Percentiles rank a stretch among this genome's conserved stretches.
Evolutionary conservation across 2,329 filamentous ascomycete species (phyloP).

Genomic region (Emericellopsis cladophorae): DNA sequence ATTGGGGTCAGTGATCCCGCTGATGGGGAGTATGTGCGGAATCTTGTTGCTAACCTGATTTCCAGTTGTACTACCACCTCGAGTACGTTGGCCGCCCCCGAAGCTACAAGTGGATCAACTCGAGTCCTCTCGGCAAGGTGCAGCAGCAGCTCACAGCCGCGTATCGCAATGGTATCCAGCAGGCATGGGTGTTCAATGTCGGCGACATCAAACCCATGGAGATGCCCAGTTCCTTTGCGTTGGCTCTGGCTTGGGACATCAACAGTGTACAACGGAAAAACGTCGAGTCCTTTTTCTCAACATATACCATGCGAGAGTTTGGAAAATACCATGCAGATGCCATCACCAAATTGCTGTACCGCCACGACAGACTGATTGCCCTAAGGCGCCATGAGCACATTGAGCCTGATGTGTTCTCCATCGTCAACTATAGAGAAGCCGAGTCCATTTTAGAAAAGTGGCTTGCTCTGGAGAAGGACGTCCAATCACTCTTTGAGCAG

Average conservation of each 20-base stretch:
- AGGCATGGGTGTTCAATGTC: conserved; percentile 52
- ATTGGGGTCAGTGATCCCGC: conserved; percentile 30
- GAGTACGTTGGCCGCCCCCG: conserved; percentile 50
- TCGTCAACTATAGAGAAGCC: conserved; percentile 48
- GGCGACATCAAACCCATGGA: conserved; percentile 49
- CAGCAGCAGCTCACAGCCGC: conserved; percentile 43
- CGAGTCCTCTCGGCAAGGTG: conserved; percentile 34
- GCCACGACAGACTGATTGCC: conserved; percentile 33
- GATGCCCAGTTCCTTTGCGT: conserved; percentile 39
- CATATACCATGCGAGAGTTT: conserved; percentile 38
- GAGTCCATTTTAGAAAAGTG: conserved; percentile 40
- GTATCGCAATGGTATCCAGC: conserved; percentile 29
- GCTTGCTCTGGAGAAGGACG: conserved; percentile 30
- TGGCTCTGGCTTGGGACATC: conserved; percentile 45
- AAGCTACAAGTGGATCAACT: conserved; percentile 51
- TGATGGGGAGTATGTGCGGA: too few relatives aligned
- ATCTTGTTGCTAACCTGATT: conserved; percentile 9
- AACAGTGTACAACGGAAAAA: conserved; percentile 23
- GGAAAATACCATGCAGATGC: conserved; percentile 26
- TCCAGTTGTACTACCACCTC: conserved; percentile 36
- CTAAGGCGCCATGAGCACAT: conserved; percentile 49
- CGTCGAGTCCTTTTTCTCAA: conserved; percentile 28
- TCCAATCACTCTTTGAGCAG: conserved; percentile 28
- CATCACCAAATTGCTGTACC: conserved; percentile 36
- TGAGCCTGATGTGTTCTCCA: conserved; percentile 40